phyloP scores from a whole-genome alignment of 2,329 filamentous ascomycete species.

The Diplodia scrobiculata region DNA sequence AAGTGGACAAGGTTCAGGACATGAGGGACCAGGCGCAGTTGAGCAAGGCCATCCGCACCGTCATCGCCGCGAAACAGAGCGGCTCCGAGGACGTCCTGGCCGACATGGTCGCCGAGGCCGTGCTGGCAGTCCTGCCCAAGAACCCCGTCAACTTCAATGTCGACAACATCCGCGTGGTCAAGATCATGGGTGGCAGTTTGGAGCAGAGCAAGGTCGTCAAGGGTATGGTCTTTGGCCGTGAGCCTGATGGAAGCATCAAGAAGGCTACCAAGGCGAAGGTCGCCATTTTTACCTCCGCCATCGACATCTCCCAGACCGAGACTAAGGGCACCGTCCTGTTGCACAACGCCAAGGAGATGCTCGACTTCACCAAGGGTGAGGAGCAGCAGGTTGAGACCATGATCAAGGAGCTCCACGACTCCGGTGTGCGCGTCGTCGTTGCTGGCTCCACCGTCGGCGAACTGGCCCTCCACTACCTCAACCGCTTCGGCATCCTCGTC shows the following conservation, averaged over 20 bases:
- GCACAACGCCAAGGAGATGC: constrained; percentile 97
- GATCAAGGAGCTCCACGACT: constrained; percentile 95
- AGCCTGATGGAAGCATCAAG: constrained; percentile 87
- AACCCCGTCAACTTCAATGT: constrained; percentile 97
- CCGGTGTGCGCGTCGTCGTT: constrained; percentile 85
- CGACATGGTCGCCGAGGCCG: constrained; percentile 79
- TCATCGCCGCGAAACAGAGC: constrained; percentile 94
- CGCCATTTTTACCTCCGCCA: constrained; percentile 86
- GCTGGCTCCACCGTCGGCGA: constrained; percentile 94
- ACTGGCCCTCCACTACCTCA: constrained; percentile 94
- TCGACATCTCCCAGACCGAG: constrained; percentile 94
- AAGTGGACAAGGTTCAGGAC: constrained; percentile 87
- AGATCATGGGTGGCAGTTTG: constrained; percentile 97
- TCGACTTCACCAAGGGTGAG: constrained; percentile 97
- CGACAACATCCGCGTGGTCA: constrained; percentile 97
- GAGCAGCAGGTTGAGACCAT: constrained; percentile 85
- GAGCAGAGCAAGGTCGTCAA: constrained; percentile 93
- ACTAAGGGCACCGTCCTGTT: constrained; percentile 97
- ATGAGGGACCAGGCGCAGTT: constrained; percentile 79
- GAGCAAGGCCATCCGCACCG: constrained; percentile 91
- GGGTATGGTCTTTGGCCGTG: constrained; percentile 97
- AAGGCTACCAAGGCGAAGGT: constrained; percentile 93
- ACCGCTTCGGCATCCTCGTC: constrained; percentile 92
- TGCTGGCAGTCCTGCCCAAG: constrained; percentile 88
- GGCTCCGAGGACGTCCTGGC: constrained; percentile 89